These are phyloP conservation scores for Globisporangium takayamanum DNA, from an alignment of 352 stramenopile genomes.

Conservation along the genomic window DNA sequence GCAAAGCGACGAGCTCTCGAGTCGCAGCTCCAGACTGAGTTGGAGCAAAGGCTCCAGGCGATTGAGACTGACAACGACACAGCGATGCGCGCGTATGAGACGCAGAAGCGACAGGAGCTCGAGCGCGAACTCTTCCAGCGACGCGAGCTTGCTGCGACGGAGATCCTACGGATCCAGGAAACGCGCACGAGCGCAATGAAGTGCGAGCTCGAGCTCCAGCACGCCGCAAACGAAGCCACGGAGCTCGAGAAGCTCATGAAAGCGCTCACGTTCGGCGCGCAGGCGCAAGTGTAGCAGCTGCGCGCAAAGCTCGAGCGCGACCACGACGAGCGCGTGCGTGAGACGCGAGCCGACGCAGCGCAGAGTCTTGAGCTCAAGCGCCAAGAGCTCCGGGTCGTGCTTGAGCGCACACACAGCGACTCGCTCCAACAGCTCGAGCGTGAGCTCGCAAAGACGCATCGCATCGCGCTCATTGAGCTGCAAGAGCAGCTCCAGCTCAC, in stretches of 20 bases:
- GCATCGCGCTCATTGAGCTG: slow-evolving; percentile 39
- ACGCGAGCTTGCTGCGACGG: slow-evolving; percentile 27
- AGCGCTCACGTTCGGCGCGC: slow-evolving; percentile 45
- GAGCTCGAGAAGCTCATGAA: slow-evolving; percentile 59
- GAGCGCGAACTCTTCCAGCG: slow-evolving; percentile 38
- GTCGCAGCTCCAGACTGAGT: slow-evolving; percentile 30
- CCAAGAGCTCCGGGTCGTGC: slow-evolving; percentile 33
- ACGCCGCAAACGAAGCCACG: slow-evolving; percentile 28
- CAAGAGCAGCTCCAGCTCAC: slow-evolving; percentile 36
- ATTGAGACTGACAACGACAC: slow-evolving; percentile 26
- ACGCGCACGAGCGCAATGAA: slow-evolving; percentile 33
- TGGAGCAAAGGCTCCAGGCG: slow-evolving; percentile 19
- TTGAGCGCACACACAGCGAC: slow-evolving; percentile 27
- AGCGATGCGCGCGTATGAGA: slow-evolving; percentile 29
- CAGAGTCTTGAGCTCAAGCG: slow-evolving; percentile 29
- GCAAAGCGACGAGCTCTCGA: slow-evolving; percentile 24
- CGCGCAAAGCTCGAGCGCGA: slow-evolving; percentile 31
- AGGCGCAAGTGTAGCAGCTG: slow-evolving; percentile 57
- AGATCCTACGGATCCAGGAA: slow-evolving; percentile 40
- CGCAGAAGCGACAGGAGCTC: slow-evolving; percentile 33
- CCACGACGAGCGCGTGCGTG: slow-evolving; percentile 27
- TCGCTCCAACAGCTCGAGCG: slow-evolving; percentile 30
- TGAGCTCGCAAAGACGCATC: slow-evolving; percentile 39
- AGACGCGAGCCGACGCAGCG: slow-evolving; percentile 22
- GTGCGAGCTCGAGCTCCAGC: slow-evolving; percentile 29